phyloP scores from a whole-genome alignment of 2,329 filamentous ascomycete species.

The Leptographium flavum region DNA sequence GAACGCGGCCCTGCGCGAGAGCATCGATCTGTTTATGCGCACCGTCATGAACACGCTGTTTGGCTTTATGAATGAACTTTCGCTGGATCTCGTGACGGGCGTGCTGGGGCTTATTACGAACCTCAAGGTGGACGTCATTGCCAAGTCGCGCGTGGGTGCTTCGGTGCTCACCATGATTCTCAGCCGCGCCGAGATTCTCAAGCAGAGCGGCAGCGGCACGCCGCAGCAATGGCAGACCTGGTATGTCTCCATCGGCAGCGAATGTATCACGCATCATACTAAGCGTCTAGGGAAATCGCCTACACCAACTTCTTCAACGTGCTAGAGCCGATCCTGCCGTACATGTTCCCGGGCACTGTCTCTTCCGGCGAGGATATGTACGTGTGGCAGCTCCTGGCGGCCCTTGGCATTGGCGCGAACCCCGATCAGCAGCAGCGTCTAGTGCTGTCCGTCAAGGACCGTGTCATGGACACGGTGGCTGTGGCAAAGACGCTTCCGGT shows the following conservation, averaged over 20 bases:
- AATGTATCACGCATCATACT: conserved; percentile 18
- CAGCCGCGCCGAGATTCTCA: conserved; percentile 84
- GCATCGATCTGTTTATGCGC: conserved; percentile 79
- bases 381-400: conserved; percentile 94
- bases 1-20: conserved; percentile 70
- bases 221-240: conserved; percentile 71
- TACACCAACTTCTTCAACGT: conserved; percentile 82
- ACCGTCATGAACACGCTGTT: conserved; percentile 84
- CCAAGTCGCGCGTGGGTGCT: conserved; percentile 75
- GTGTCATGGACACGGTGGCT: conserved; percentile 87
- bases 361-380: conserved; percentile 87
- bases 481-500: conserved; percentile 80
- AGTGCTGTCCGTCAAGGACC: conserved; percentile 91
- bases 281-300: conserved; percentile 45
- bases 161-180: conserved; percentile 88
- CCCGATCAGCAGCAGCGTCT: conserved; percentile 91
- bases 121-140: conserved; percentile 71
- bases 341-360: conserved; percentile 84
- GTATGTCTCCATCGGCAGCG: conserved; percentile 25
- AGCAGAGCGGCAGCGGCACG: conserved; percentile 58
- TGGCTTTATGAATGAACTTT: conserved; percentile 79
- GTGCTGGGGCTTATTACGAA: conserved; percentile 75
- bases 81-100: conserved; percentile 79
- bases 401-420: conserved; percentile 83
- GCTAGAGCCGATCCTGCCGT: conserved; percentile 68